Percentiles rank a stretch among this genome's conserved stretches.
These are phyloP conservation scores for Bolboschoenoplectus hybrid DNA, from an alignment of 202 grass and related monocot genomes.

Conservation along the genomic window DNA sequence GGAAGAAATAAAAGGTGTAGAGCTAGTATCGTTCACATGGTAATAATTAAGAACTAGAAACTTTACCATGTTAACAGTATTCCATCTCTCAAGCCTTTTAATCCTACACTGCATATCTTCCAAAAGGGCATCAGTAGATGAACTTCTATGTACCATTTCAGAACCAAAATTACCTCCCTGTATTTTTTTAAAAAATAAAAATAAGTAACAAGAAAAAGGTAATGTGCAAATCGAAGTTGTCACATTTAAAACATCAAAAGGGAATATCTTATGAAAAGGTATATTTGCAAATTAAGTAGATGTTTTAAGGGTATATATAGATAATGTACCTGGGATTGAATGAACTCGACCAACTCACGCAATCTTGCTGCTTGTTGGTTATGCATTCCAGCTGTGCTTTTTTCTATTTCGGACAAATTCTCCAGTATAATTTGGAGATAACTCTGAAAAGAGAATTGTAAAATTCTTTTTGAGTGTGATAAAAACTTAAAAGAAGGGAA, in stretches of 20 bases:
- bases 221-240: constrained; percentile 17
- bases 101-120: constrained; percentile 95
- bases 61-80: constrained; percentile 92
- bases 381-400: constrained; percentile 65
- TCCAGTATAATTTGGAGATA: constrained; percentile 99
- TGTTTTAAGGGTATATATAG: constrained; percentile 19
- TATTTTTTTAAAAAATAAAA: constrained; percentile 42
- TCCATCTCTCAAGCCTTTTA: constrained; percentile 93
- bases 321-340: constrained; percentile 74
- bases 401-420: constrained; percentile 69
- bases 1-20: not conserved
- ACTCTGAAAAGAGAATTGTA: constrained; percentile 53
- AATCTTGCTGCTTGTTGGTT: constrained; percentile 93
- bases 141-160: constrained; percentile 56
- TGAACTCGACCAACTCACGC: constrained; percentile 89
- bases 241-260: not conserved
- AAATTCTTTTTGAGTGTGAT: not conserved
- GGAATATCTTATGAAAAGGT: not conserved
- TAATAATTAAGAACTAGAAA: constrained; percentile 29
- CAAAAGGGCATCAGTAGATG: constrained; percentile 68
- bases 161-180: constrained; percentile 82
- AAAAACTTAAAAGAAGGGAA: constrained; percentile 26
- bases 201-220: constrained; percentile 20
- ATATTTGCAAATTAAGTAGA: not conserved
- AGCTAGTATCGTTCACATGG: not conserved